Percentiles rank a stretch among this genome's conserved stretches.
phyloP scores from a whole-genome alignment of 139 green algal genomes.

The Chlorella sp. region DNA sequence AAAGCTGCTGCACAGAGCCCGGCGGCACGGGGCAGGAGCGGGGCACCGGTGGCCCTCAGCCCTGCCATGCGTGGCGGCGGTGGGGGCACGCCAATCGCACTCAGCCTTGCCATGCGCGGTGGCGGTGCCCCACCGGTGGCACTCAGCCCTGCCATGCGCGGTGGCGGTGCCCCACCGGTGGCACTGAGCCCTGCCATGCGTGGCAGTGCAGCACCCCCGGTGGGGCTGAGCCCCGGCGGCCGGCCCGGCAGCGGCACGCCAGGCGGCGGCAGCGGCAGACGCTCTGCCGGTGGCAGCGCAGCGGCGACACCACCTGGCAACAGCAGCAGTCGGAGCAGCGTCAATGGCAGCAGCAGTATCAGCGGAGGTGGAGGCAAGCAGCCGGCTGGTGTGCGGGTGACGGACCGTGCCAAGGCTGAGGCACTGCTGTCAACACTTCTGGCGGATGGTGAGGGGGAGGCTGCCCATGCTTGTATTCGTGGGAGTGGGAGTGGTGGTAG shows the following conservation, averaged over 20 bases:
- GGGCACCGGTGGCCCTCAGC: not conserved
- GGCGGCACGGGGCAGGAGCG: not conserved
- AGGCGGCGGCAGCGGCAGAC: not conserved
- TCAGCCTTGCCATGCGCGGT: conserved; percentile 20
- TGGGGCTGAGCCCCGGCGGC: conserved; percentile 2
- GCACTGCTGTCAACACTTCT: conserved; percentile 20
- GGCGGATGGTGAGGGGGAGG: not conserved
- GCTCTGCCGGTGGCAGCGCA: too few species aligned
- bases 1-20: not conserved
- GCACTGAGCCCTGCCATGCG: conserved; percentile 29
- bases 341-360: not conserved
- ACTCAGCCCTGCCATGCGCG: conserved; percentile 11
- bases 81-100: not conserved
- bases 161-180: not conserved
- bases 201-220: not conserved
- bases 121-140: not conserved
- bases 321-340: not conserved
- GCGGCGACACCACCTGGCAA: not conserved
- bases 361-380: not conserved
- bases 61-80: not conserved
- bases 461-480: not conserved
- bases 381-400: not conserved
- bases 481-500: too few species aligned
- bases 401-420: not conserved
- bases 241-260: not conserved